Conservation (phyloP, 139 green algal genomes). For the Coccomyxa sp. region DNA sequence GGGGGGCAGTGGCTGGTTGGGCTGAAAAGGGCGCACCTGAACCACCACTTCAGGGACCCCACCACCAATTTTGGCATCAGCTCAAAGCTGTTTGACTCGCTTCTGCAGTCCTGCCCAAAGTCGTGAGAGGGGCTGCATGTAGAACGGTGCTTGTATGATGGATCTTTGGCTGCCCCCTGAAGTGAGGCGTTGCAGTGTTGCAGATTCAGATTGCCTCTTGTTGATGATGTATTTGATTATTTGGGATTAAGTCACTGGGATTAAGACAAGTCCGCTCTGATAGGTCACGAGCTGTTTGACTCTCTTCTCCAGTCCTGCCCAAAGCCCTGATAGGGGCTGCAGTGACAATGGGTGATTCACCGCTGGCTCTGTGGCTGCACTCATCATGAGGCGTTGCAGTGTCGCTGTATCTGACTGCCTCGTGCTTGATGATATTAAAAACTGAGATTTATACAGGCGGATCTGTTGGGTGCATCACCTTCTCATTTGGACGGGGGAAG, state of each 20-base stretch:
- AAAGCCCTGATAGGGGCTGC: not conserved
- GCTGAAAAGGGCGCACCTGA: constrained; percentile 57
- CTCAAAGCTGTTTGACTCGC: constrained; percentile 62
- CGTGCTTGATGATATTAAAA: not conserved
- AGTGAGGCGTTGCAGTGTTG: not conserved
- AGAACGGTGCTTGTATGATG: not conserved
- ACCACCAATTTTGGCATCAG: constrained; percentile 72
- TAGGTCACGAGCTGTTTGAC: constrained; percentile 78
- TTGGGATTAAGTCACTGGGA: too few species aligned
- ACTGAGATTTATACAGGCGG: too few species aligned
- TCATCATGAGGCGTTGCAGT: not conserved
- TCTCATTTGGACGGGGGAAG: too few species aligned
- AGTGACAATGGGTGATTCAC: not conserved
- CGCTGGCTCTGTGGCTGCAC: too few species aligned
- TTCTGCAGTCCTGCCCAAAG: constrained; percentile 33
- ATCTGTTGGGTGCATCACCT: too few species aligned
- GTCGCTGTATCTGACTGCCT: not conserved
- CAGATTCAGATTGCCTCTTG: not conserved
- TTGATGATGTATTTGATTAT: too few species aligned
- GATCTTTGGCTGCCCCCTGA: not conserved
- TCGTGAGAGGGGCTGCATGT: not conserved
- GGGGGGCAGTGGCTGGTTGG: constrained; percentile 26
- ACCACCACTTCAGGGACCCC: constrained; percentile 76
- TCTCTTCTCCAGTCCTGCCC: constrained; percentile 34
- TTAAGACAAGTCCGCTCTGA: too few species aligned